These are phyloP conservation scores for Aureobasidium mangrovei DNA, from an alignment of 2,329 filamentous ascomycete species.

Conservation along the genomic window DNA sequence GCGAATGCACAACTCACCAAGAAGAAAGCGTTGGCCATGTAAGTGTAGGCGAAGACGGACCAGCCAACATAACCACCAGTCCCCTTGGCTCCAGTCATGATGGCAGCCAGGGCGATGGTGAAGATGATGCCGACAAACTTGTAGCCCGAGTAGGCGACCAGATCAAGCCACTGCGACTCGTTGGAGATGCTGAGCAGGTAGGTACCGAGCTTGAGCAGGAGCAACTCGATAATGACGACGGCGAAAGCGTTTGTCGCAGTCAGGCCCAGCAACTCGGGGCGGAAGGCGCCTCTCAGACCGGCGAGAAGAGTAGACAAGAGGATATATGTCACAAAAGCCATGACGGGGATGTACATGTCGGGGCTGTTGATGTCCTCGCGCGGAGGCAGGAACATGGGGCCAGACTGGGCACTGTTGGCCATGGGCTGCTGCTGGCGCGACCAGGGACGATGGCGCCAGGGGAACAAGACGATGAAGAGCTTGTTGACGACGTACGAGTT, in stretches of 20 bases:
- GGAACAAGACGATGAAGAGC: conserved; percentile 86
- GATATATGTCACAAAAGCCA: conserved; percentile 97
- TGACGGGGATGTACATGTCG: conserved; percentile 98
- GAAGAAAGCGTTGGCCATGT: conserved; percentile 89
- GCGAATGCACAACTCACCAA: conserved; percentile 52
- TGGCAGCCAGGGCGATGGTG: conserved; percentile 71
- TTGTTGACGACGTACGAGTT: conserved; percentile 96
- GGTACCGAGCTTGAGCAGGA: conserved; percentile 83
- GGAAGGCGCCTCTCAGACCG: conserved; percentile 81
- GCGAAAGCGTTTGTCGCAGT: conserved; percentile 77
- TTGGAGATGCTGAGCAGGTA: conserved; percentile 92
- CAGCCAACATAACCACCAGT: conserved; percentile 85
- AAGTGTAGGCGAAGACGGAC: conserved; percentile 84
- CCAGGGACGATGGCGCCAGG: conserved; percentile 97
- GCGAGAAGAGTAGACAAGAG: conserved; percentile 85
- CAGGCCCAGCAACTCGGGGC: conserved; percentile 84
- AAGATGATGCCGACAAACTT: conserved; percentile 97
- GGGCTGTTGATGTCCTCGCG: conserved; percentile 95
- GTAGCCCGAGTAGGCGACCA: conserved; percentile 95
- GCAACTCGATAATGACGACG: conserved; percentile 77
- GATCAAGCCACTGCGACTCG: conserved; percentile 82
- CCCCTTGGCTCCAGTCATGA: conserved; percentile 67
- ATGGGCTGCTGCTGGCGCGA: conserved; percentile 69
- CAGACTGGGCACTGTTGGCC: conserved; percentile 42
- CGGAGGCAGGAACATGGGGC: conserved; percentile 74